Evolutionary conservation across 768 basidiomycete genomes (phyloP).

Genomic region (Antrodiella citrinella): DNA sequence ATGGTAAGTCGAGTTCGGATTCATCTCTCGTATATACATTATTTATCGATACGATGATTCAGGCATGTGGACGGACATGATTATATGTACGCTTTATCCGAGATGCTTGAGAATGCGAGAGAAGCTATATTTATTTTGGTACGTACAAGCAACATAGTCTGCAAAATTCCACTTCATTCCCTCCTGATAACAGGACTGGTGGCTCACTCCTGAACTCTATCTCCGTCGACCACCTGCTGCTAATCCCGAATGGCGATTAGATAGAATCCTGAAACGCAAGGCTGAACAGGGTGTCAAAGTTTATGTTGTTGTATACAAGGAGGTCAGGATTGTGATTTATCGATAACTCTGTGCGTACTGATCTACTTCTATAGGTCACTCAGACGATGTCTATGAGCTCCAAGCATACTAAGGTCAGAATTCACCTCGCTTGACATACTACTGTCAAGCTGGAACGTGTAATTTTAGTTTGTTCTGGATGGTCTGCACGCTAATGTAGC

Average conservation of each 20-base stretch:
- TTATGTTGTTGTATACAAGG: constrained; percentile 92
- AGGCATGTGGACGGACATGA: constrained; percentile 94
- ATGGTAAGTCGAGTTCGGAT: constrained; percentile 53
- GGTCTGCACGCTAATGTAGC: constrained; percentile 81
- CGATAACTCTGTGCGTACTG: background rate
- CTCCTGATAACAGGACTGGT: constrained; percentile 57
- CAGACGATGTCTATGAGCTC: constrained; percentile 89
- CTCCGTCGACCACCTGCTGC: constrained; percentile 86
- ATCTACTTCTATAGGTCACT: constrained; percentile 48
- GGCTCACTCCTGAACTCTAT: constrained; percentile 93
- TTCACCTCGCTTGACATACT: too few species aligned
- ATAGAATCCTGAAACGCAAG: constrained; percentile 76
- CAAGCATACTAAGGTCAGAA: constrained; percentile 71
- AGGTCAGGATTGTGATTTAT: constrained; percentile 47
- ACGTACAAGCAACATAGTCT: too few species aligned
- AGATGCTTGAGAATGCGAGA: constrained; percentile 74
- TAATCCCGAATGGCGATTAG: constrained; percentile 84
- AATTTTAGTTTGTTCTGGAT: too few species aligned
- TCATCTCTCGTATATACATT: background rate
- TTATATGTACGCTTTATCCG: constrained; percentile 92
- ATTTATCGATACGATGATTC: background rate
- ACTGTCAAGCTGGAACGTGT: too few species aligned
- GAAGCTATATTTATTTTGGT: constrained; percentile 87
- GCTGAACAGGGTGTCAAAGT: constrained; percentile 90
- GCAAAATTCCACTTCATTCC: too few species aligned